A percentile compares a stretch with the other conserved stretches of the same genome.
Evolutionary conservation across 1,284 basidiomycete species (phyloP).

Genomic region (Cryptococcus jaspeensis): DNA sequence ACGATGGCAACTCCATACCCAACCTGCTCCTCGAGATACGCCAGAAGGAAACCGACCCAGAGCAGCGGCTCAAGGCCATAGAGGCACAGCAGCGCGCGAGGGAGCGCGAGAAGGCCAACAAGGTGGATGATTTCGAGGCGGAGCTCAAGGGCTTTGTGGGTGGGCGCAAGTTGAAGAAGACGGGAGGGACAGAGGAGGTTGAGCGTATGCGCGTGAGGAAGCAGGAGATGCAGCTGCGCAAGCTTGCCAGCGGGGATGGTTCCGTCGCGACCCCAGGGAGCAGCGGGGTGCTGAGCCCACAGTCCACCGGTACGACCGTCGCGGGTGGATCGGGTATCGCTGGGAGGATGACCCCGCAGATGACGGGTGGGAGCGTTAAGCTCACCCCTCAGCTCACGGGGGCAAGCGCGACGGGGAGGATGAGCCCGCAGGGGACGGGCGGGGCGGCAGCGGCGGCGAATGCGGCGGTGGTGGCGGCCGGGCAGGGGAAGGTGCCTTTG

Average conservation of each 20-base stretch:
- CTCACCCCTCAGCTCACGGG: constrained; percentile 1
- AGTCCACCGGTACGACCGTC: constrained; percentile 22
- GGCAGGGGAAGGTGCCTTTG: neutral
- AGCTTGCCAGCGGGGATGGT: constrained; percentile 64
- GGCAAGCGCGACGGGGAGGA: neutral
- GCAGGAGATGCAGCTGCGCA: constrained; percentile 78
- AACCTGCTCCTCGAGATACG: constrained; percentile 78
- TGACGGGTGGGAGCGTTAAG: neutral
- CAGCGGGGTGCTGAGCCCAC: constrained; percentile 22
- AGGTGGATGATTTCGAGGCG: constrained; percentile 65
- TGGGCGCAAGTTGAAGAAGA: constrained; percentile 84
- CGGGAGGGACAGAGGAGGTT: constrained; percentile 86
- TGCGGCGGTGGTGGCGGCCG: neutral
- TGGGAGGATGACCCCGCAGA: constrained; percentile 8
- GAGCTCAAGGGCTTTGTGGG: constrained; percentile 81
- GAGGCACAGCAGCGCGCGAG: constrained; percentile 76
- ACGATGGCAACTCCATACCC: constrained; percentile 58
- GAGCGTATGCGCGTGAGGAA: constrained; percentile 79
- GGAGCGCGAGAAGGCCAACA: constrained; percentile 68
- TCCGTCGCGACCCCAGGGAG: neutral
- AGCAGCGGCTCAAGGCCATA: constrained; percentile 82
- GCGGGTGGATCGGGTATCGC: neutral
- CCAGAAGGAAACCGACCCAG: constrained; percentile 73
- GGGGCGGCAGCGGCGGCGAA: neutral
- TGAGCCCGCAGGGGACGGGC: constrained; percentile 17